Percentiles rank a stretch among this genome's conserved stretches.
Conservation (phyloP, 257 asterid species). For the Mitragyna speciosa region DNA sequence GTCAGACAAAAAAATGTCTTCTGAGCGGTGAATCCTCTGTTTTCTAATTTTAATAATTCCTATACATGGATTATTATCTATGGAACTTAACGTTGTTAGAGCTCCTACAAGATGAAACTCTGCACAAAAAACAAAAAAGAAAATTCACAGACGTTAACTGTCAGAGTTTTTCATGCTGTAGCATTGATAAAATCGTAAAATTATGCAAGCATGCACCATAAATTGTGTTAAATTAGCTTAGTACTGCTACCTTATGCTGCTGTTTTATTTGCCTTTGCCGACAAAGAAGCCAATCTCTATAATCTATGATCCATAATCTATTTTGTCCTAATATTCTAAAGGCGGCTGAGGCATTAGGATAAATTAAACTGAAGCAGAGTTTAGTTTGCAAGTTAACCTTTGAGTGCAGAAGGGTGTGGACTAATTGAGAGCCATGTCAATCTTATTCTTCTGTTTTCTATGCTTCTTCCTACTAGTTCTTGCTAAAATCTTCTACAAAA, state of each 20-base stretch:
- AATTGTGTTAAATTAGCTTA: background rate
- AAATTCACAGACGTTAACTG: background rate
- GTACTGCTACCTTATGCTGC: background rate
- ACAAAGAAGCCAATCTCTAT: background rate
- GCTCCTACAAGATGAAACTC: background rate
- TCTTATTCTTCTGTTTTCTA: slow-evolving; percentile 10
- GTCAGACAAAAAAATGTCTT: background rate
- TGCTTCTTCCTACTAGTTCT: slow-evolving; percentile 8
- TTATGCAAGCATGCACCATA: background rate
- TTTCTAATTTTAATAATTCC: background rate
- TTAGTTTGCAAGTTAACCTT: background rate
- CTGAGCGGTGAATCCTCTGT: background rate
- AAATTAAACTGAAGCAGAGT: background rate
- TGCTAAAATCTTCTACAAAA: slow-evolving; percentile 20
- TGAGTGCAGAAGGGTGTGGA: background rate
- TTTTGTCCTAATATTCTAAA: background rate
- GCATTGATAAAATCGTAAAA: slow-evolving; percentile 1
- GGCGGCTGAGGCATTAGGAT: background rate
- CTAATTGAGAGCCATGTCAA: slow-evolving; percentile 7
- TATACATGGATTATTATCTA: background rate
- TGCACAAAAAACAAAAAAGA: no score
- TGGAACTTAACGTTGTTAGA: background rate
- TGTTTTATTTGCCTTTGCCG: background rate
- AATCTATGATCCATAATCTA: background rate
- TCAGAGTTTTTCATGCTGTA: background rate